Evolutionary conservation across 352 stramenopile genomes (phyloP), one percentile per base, ranked within the genome.

Genomic region (Pythium rhizo-oryzae): DNA sequence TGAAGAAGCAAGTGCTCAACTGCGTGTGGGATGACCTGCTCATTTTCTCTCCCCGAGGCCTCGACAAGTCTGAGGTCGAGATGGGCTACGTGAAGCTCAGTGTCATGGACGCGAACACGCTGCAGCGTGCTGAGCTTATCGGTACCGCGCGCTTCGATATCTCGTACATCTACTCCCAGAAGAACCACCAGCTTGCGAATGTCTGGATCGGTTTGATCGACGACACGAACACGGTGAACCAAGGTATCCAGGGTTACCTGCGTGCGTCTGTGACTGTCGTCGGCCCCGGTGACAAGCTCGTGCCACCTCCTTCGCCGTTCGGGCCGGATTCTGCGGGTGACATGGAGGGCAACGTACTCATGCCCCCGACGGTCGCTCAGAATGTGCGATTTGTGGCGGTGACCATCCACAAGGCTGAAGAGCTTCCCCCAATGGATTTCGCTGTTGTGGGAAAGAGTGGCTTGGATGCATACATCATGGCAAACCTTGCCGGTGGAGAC

Each of bases 121-220:
- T 96, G 19, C 80, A 92, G 62, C 84, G 87, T 23, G 89, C 90
- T 50, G 90, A 96, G 57, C 79, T 97, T 7, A 97, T 98, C 56
- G 92, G 92, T 46, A 82, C 76, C 1, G 89, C 89, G 16, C 85
- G 91, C 52, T 94, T 97, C 59, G 91, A 97, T 41, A 71, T 92
- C 21, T 93, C 88, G 55, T 96, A 94, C 76, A 78, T 96, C 51
- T 94, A 97, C 72, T 93, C 88, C 6, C 80, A 90, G 62, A 65
- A 79, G 21, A 93, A 97, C 62, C 91, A 98, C 61, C 88, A 97
- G 64, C 75, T 97, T 19, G 84, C 92, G 28, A 93, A 96, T 50
- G 82, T 95, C 43, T 98, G 93, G 93, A 88, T 98, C 30, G 89
- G 88, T 49, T 65, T 98, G 9, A 94, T 94, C 18, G 91, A 98